Conservation (phyloP, 2,329 filamentous ascomycete species). For the Alternaria hordeiaustralica region DNA sequence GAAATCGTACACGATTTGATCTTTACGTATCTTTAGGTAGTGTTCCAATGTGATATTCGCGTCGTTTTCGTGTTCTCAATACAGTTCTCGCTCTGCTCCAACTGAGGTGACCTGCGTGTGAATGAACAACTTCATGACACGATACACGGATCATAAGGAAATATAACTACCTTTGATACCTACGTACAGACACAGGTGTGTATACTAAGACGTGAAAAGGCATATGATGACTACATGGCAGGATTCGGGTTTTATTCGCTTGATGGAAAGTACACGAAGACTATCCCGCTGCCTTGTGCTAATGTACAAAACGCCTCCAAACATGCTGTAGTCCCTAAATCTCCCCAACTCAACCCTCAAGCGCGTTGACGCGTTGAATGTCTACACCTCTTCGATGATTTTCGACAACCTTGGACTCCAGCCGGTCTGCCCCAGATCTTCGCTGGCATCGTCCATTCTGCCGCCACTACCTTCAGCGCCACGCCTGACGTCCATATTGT, state of each 20-base stretch:
- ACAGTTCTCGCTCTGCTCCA: neutral
- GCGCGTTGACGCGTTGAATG: neutral
- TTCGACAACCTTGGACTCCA: neutral
- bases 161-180: neutral
- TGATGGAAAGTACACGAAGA: neutral
- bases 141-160: neutral
- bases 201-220: neutral
- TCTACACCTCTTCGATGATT: neutral
- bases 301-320: neutral
- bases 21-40: conserved; percentile 28
- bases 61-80: conserved; percentile 23
- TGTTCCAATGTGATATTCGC: conserved; percentile 35
- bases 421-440: neutral
- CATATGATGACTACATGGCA: neutral
- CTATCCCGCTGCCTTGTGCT: neutral
- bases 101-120: neutral
- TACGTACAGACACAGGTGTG: neutral
- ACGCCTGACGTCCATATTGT: neutral
- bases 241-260: neutral
- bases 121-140: neutral
- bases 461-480: neutral
- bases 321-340: neutral
- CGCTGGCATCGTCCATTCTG: neutral
- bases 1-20: conserved; percentile 19
- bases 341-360: neutral